Percentiles rank a stretch among this genome's conserved stretches.
Conservation (phyloP, 1,284 basidiomycete species). For the Porogramme epimiltina region DNA sequence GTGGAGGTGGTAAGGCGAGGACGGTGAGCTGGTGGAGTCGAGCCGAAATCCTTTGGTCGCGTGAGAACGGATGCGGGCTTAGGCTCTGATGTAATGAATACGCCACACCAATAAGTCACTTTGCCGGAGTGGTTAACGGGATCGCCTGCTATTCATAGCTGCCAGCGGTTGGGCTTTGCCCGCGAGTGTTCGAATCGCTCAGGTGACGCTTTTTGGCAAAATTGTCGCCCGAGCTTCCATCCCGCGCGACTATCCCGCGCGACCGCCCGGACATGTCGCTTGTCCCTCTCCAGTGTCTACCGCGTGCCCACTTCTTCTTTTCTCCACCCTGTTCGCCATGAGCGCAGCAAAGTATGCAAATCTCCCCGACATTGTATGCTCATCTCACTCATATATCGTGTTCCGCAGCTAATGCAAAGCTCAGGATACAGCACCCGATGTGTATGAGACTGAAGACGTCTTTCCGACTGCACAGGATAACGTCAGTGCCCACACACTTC, state of each 20-base stretch:
- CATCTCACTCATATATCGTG: not conserved
- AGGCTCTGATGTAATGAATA: too few species aligned
- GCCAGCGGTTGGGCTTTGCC: constrained; percentile 49
- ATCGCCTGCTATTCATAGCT: constrained; percentile 75
- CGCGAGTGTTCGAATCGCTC: constrained; percentile 88
- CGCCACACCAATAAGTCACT: too few species aligned
- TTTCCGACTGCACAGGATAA: constrained; percentile 52
- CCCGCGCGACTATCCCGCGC: not conserved
- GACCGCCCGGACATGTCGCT: not conserved
- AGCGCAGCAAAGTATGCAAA: constrained; percentile 82
- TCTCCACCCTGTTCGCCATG: constrained; percentile 40
- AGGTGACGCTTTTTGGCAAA: constrained; percentile 74
- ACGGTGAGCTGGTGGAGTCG: too few species aligned
- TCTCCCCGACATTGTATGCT: constrained; percentile 87
- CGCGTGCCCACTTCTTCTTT: not conserved
- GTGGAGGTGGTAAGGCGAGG: too few species aligned
- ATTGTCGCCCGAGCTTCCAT: too few species aligned
- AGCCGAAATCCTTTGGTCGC: too few species aligned
- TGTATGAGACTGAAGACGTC: constrained; percentile 90
- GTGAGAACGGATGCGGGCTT: too few species aligned
- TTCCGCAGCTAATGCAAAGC: constrained; percentile 3
- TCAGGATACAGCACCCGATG: constrained; percentile 88
- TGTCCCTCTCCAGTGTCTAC: not conserved
- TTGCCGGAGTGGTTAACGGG: constrained; percentile 93
- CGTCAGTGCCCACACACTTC: constrained; percentile 34